Base-by-base conservation (phyloP, 2,329 filamentous ascomycete genomes). In the Sporothrix humicola region DNA sequence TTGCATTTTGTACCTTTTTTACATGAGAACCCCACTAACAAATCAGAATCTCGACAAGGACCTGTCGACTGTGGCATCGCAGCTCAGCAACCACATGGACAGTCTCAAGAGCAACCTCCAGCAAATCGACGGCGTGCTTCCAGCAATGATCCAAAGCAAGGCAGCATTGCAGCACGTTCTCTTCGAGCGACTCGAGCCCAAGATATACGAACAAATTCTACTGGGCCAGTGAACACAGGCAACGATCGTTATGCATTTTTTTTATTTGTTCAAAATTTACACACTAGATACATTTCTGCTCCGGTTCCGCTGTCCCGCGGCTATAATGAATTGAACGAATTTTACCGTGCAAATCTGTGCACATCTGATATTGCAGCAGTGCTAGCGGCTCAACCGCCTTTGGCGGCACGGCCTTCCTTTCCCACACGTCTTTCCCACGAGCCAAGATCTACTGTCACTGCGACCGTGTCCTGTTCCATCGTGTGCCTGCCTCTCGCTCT, bases 61-160 rank as follows among this genome's bases (percentile, higher is more conserved):
- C 61, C 77, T 88, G 17, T 77, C 82, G n/a, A 79, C 79, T 1
- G 77, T 88, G 3, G 84, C 83, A 0, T 79, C 82, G 17, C 87
- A 89, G 78, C 82, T 90, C 20, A 81, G 82, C 12, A 87, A 79
- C 71, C 88, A 90, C 75, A 85, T 89, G 81, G 86, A 89, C 74
- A 89, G 86, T 77, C 85, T 90, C 78, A 82, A 81, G 72, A 81
- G 81, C 59, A 90, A 90, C 77, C 80, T 89, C 54, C 81, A 83
- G 73, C 88, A 89, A 79, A 84, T 88, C 15, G 84, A 86, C 0
- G 86, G 85, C 7, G 81, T 90, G 3, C 77, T 85, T 6, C 85
- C 86, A 1, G 84, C 85, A 48, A 84, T 90, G 17, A 79, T 77
- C 20, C 83, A 81, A 72, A 87, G 83, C 76, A 82, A 81, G 69